Base-by-base conservation (phyloP, 306 rosid genomes). In the Quillaja saponaria region DNA sequence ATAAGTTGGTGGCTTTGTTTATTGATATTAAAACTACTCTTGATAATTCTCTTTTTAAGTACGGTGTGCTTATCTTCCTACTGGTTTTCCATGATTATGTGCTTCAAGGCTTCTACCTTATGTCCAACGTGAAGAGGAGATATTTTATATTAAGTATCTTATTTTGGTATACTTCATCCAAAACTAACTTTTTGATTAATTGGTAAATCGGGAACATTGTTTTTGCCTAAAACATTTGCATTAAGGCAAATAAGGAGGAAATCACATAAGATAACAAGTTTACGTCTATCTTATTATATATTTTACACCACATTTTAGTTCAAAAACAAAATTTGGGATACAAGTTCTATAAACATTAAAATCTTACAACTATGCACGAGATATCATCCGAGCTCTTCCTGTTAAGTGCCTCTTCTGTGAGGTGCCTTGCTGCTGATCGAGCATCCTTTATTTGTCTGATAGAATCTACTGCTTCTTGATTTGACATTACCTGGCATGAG, bases 371-470 rank as follows among this genome's bases (percentile, higher is more conserved):
- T 52, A 89, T 57, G 61, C 92, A 85, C 35, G 99, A 92, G 76
- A 92, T 88, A 74, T 89, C 96, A 58, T 92, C 95, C 3, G 90
- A 64, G 89, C 99, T 92, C 71, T 58, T 80, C 91, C 96, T 83
- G 63, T 71, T 76, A 15, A 74, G 83, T 1, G 96, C 95, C 76
- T 85, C 95, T 53, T 92, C 96, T 10, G 99, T 87, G 28, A 92
- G 86, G 51, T 35, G 69, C 77, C 78, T 92, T 8, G 99, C 94
- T 19, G 99, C 99, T 5, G 95, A 60, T 3, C 92, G 78, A 28
- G 95, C 91, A 67, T 89, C 99, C 75, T 86, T 89, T 28, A 92
- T 57, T 4, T 83, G 84, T 64, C 3, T 80, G 74, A 89, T 76
- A 6, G 78, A 61, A 69, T 83, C 83, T 48, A 73, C 96, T 7